These are phyloP conservation scores for Hordeum marinum DNA, from an alignment of 176 grass and related monocot genomes.

Conservation along the genomic window DNA sequence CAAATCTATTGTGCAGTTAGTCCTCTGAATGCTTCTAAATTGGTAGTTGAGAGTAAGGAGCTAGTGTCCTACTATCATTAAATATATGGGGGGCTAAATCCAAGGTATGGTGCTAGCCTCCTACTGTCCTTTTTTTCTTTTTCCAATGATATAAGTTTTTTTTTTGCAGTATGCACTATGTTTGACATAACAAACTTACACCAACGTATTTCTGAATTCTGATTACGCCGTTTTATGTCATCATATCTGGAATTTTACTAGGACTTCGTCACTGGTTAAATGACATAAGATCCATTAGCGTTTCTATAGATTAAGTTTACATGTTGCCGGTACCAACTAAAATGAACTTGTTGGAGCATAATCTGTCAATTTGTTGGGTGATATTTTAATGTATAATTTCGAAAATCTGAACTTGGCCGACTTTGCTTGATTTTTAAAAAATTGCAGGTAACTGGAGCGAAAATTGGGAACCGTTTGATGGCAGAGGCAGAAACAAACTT, in stretches of 20 bases:
- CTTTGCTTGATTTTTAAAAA: background rate
- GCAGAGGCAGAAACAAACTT: conserved; percentile 97
- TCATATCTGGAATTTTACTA: background rate
- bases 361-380: conserved; percentile 18
- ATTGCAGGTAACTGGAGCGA: conserved; percentile 87
- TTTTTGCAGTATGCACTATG: background rate
- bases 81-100: too few relatives aligned
- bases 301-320: background rate
- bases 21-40: conserved; percentile 7
- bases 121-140: background rate
- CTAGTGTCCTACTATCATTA: background rate
- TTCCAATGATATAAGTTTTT: background rate
- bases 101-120: too few relatives aligned
- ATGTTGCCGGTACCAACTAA: background rate
- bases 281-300: background rate
- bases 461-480: conserved; percentile 86
- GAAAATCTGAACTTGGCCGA: background rate
- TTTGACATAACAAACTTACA: background rate
- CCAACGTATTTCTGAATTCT: background rate
- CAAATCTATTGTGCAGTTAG: conserved; percentile 2
- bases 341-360: background rate
- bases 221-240: background rate
- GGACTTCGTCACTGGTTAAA: conserved; percentile 18
- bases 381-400: background rate
- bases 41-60: conserved; percentile 14